A percentile compares a stretch with the other conserved stretches of the same genome.
Evolutionary conservation across 2,329 filamentous ascomycete species (phyloP).

Genomic region (Fusarium solani-melongenae): DNA sequence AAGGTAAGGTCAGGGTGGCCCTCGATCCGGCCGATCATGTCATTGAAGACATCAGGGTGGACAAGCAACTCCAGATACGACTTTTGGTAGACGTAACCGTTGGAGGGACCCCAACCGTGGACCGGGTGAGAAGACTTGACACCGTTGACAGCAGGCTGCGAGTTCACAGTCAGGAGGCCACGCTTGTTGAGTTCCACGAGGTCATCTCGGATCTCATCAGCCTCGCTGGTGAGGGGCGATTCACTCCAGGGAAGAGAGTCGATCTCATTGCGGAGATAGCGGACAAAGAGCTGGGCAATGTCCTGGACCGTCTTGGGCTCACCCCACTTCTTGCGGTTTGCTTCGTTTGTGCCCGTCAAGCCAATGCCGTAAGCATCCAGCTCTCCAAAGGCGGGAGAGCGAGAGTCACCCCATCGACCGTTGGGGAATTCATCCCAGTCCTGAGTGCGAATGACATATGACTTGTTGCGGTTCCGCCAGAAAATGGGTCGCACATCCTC

Average conservation of each 20-base stretch:
- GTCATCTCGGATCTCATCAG: conserved; percentile 79
- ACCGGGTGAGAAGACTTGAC: conserved; percentile 87
- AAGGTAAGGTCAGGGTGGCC: conserved; percentile 87
- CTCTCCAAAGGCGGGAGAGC: conserved; percentile 95
- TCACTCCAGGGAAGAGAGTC: conserved; percentile 95
- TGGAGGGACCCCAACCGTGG: conserved; percentile 93
- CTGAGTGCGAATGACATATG: conserved; percentile 93
- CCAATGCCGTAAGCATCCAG: conserved; percentile 94
- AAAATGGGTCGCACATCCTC: conserved; percentile 99
- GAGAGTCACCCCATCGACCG: conserved; percentile 96
- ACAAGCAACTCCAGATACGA: conserved; percentile 94
- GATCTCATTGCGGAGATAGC: conserved; percentile 84
- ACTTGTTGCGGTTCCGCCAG: conserved; percentile 97
- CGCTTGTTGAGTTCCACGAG: conserved; percentile 86
- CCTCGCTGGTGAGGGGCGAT: conserved; percentile 83
- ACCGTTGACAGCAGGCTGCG: conserved; percentile 93
- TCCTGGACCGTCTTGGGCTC: conserved; percentile 83
- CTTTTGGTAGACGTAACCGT: conserved; percentile 98
- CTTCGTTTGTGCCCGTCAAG: conserved; percentile 92
- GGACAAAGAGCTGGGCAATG: conserved; percentile 84
- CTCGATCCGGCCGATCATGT: conserved; percentile 82
- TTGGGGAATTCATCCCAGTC: conserved; percentile 99
- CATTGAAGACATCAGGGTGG: conserved; percentile 79
- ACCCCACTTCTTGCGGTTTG: conserved; percentile 96
- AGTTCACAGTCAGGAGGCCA: conserved; percentile 95